phyloP scores from a whole-genome alignment of 768 basidiomycete species.

The Tricholoma hemisulphureum region DNA sequence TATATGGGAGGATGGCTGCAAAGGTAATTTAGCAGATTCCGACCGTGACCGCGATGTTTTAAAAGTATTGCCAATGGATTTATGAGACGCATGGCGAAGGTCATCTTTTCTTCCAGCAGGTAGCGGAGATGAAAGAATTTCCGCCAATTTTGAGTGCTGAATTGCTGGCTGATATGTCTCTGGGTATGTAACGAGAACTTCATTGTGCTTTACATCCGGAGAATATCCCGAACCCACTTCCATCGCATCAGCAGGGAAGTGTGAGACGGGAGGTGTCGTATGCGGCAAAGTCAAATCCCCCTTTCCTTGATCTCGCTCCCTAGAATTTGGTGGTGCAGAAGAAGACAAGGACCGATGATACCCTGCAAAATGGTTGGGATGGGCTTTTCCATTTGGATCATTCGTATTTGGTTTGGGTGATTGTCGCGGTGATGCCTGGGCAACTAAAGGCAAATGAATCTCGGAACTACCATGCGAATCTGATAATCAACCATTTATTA shows the following conservation, averaged over 20 bases:
- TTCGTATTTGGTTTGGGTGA: neutral
- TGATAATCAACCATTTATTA: neutral
- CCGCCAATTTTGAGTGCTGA: constrained; percentile 33
- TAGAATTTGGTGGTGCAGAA: neutral
- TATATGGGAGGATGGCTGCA: neutral
- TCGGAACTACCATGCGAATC: neutral
- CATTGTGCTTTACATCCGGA: neutral
- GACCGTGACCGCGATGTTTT: neutral
- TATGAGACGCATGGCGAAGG: neutral
- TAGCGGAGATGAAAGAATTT: constrained; percentile 30
- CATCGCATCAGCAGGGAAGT: neutral
- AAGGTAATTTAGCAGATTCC: neutral
- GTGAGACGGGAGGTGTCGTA: neutral
- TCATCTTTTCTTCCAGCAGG: neutral
- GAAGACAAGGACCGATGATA: neutral
- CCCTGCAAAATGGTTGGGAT: neutral
- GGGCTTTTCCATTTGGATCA: neutral
- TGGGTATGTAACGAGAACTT: neutral
- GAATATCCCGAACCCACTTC: neutral
- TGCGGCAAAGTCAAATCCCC: neutral
- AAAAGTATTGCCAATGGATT: neutral
- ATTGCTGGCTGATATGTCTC: constrained; percentile 22
- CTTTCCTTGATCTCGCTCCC: neutral
- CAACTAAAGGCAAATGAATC: neutral
- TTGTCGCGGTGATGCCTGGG: neutral